A percentile compares a stretch with the other conserved stretches of the same genome.
These are phyloP conservation scores for Drechslera avenae DNA, from an alignment of 2,329 filamentous ascomycete species.

Conservation along the genomic window DNA sequence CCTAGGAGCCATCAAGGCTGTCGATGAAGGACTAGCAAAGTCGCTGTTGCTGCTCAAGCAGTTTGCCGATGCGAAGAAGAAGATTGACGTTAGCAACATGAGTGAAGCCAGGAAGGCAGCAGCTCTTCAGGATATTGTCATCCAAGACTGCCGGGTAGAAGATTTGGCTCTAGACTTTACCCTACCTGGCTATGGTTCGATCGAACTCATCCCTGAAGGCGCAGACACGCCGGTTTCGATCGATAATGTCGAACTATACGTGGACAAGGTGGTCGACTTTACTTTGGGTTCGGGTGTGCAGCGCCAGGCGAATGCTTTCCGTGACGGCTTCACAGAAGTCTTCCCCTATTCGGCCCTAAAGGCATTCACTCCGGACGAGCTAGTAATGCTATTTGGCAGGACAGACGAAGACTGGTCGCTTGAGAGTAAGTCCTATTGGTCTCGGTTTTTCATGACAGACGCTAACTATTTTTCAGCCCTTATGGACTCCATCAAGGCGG, in stretches of 20 bases:
- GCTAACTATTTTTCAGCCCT: conserved; percentile 65
- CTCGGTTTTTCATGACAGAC: conserved; percentile 3
- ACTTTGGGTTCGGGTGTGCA: conserved; percentile 89
- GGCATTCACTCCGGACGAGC: conserved; percentile 92
- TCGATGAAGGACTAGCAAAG: conserved; percentile 83
- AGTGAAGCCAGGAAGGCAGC: conserved; percentile 72
- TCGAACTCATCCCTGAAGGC: conserved; percentile 80
- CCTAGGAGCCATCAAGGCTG: conserved; percentile 83
- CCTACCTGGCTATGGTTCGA: conserved; percentile 81
- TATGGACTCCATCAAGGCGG: conserved; percentile 97
- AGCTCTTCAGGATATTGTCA: conserved; percentile 69
- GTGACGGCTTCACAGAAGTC: conserved; percentile 88
- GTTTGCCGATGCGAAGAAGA: conserved; percentile 81
- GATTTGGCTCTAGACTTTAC: conserved; percentile 94
- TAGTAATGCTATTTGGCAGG: conserved; percentile 91
- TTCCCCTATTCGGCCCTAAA: conserved; percentile 93
- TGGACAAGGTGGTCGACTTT: conserved; percentile 88
- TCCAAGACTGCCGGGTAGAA: conserved; percentile 80
- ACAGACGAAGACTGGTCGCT: conserved; percentile 97
- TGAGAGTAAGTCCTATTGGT: conserved; percentile 71
- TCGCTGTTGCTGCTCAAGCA: conserved; percentile 87
- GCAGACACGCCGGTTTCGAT: conserved; percentile 78
- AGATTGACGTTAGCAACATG: conserved; percentile 72
- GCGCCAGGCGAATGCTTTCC: conserved; percentile 88
- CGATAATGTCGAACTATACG: conserved; percentile 86